Base-by-base conservation (phyloP, 768 basidiomycete genomes). In the Mycena rosella region DNA sequence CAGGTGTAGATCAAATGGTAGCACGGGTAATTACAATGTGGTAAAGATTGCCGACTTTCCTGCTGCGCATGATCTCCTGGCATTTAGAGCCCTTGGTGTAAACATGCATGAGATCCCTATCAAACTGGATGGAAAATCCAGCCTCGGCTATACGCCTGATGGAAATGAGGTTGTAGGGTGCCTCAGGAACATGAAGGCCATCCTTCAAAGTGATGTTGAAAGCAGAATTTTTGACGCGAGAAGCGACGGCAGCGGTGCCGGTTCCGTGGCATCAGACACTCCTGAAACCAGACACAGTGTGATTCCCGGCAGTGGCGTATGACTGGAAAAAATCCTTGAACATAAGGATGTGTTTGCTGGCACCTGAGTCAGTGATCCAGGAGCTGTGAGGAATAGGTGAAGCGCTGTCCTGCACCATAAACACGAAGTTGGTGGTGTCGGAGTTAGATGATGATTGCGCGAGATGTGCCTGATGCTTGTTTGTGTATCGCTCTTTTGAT, bases 21-120 rank as follows among this genome's bases (percentile, higher is more conserved):
- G 38, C 38, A 29, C 14, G 53, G 24, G 66, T 62, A 26, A 55
- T 49, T 29, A 38, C 66, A 18, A 62, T 27, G 13, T 60, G 58
- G 36, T 67, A 67, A 26, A 67, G 53, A 15, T 45, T 45, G n/a
- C 61, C 61, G n/a, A 59, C 47, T 52, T 54, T 49, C 18, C 26
- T 56, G 29, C 67, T 61, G 24, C 51, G 55, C 45, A 68, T 63
- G 48, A 68, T 59, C 29, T 68, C 55, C 27, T 49, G 61, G 27
- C 47, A 36, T n/a, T 44, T 52, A 20, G 20, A 6, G 20, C 40
- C 61, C 48, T 52, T 15, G n/a, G 45, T 36, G 68, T 52, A 62
- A 40, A 70, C 69, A 22, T 45, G 44, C 44, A 45, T 45, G 2
- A 45, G 18, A 22, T 45, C 44, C 2, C 44, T n/a, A 45, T 45